Evolutionary conservation across 1,284 basidiomycete genomes (phyloP).

Genomic region (Ustilago loliicola): DNA sequence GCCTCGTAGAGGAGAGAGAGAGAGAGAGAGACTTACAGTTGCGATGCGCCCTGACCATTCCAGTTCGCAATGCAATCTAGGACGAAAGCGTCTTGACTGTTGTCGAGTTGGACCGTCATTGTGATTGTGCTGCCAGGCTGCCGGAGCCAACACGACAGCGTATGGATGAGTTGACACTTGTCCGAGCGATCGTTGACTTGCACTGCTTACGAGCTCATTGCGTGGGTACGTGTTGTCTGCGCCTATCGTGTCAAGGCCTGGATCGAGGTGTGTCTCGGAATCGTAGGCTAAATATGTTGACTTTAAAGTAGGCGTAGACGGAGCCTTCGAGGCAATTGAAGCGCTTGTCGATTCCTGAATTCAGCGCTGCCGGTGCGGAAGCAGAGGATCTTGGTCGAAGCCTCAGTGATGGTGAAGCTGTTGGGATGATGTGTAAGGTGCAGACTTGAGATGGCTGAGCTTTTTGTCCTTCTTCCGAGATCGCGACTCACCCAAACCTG

Average conservation of each 20-base stretch:
- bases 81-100: conserved; percentile 23
- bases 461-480: conserved; percentile 33
- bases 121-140: neutral
- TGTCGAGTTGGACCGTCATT: conserved; percentile 15
- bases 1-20: neutral
- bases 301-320: neutral
- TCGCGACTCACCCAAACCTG: conserved; percentile 2
- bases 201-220: conserved; percentile 11
- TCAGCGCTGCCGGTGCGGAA: neutral
- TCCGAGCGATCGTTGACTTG: neutral
- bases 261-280: neutral
- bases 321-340: neutral
- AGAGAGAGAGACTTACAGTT: conserved; percentile 35
- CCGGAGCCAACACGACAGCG: neutral
- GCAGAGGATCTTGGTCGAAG: neutral
- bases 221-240: neutral
- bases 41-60: conserved; percentile 26
- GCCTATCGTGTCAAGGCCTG: neutral
- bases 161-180: neutral
- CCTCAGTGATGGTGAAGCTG: neutral
- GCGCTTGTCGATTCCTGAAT: neutral
- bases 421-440: neutral
- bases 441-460: neutral
- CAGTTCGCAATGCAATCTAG: conserved; percentile 24
- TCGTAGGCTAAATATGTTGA: neutral